Percentiles rank a stretch among this genome's conserved stretches.
phyloP scores from a whole-genome alignment of 2,329 filamentous ascomycete genomes.

The Calonectria pauciramosa region DNA sequence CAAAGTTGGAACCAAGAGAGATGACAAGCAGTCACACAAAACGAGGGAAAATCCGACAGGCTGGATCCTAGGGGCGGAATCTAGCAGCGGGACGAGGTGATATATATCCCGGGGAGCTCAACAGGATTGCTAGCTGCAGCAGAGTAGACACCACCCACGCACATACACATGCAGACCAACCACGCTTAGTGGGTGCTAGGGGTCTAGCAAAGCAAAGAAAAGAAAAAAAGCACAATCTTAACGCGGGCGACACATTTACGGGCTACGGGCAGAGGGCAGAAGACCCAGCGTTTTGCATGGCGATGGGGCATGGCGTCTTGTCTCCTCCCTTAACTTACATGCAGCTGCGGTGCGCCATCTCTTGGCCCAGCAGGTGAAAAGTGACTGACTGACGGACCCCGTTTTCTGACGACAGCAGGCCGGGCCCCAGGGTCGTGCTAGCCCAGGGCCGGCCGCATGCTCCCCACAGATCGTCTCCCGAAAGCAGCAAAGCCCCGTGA shows the following conservation, averaged over 20 bases:
- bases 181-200: neutral
- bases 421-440: neutral
- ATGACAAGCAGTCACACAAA: neutral
- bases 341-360: neutral
- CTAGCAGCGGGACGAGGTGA: neutral
- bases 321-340: neutral
- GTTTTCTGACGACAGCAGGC: constrained; percentile 7
- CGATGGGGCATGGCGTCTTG: neutral
- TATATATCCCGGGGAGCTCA: neutral
- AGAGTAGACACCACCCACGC: neutral
- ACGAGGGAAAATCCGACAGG: constrained; percentile 13
- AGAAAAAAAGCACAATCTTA: constrained; percentile 1
- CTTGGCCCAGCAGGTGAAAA: neutral
- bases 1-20: neutral
- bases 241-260: neutral
- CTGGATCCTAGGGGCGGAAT: neutral
- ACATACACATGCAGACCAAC: neutral
- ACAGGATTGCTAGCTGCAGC: constrained; percentile 1
- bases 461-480: constrained; percentile 21
- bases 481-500: constrained; percentile 31
- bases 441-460: neutral
- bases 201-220: neutral
- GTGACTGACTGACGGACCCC: neutral
- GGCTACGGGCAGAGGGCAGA: neutral
- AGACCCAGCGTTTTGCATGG: constrained; percentile 7